phyloP scores from a whole-genome alignment of 345 rosid genomes.

The Arabis hirsuta region DNA sequence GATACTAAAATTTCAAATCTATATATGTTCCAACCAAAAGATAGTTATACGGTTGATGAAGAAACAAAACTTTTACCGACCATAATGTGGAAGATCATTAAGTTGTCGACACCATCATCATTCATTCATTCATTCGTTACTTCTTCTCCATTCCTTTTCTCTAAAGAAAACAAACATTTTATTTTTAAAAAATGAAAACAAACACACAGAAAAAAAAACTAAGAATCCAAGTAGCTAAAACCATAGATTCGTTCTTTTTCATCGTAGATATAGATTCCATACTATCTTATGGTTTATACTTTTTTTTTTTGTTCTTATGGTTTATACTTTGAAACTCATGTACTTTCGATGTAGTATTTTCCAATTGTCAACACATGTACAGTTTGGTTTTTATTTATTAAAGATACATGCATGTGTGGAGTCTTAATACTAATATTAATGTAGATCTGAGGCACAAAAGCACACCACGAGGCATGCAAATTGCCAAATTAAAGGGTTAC shows the following conservation, averaged over 20 bases:
- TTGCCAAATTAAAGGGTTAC: slow-evolving; percentile 32
- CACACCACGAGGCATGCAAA: slow-evolving; percentile 39
- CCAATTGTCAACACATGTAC: neutral
- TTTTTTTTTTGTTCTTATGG: neutral
- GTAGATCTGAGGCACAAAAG: slow-evolving; percentile 10
- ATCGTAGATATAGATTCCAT: neutral
- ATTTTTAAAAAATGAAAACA: no score
- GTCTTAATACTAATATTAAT: neutral
- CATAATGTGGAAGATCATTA: slow-evolving; percentile 8
- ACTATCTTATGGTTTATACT: neutral
- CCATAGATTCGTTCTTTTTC: neutral
- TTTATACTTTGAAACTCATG: slow-evolving; percentile 12
- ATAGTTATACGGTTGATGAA: neutral
- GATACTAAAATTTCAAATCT: neutral
- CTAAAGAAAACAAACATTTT: neutral
- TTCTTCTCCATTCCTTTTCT: neutral
- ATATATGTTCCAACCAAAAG: neutral
- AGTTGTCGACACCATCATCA: slow-evolving; percentile 23
- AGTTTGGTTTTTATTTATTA: neutral
- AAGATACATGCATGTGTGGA: neutral
- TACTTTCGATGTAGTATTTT: neutral
- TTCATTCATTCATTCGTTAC: neutral
- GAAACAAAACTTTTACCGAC: slow-evolving; percentile 17
- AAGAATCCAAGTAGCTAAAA: slow-evolving; percentile 11
- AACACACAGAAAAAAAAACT: neutral